These are phyloP conservation scores for Elongisporangium anandrum DNA, from an alignment of 352 stramenopile species.

Conservation along the genomic window DNA sequence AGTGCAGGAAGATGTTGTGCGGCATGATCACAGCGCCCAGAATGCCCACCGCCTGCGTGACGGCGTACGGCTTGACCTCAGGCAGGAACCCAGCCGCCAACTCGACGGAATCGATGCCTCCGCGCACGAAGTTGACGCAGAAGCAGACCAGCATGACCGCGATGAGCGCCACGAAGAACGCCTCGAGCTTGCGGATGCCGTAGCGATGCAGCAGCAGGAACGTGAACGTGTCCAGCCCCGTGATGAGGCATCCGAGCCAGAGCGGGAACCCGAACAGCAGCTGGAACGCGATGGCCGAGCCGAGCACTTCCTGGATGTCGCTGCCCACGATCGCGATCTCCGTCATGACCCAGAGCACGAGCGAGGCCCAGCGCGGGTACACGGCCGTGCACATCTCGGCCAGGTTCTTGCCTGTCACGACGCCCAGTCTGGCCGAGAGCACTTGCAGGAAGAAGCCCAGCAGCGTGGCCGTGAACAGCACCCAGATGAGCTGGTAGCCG, in stretches of 20 bases:
- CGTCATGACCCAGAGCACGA: conserved; percentile 90
- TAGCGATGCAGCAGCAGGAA: conserved; percentile 92
- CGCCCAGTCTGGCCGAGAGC: conserved; percentile 89
- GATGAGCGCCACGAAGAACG: conserved; percentile 91
- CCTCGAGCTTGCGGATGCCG: conserved; percentile 92
- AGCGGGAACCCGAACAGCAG: conserved; percentile 88
- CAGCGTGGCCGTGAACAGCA: conserved; percentile 86
- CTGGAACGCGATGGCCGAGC: conserved; percentile 89
- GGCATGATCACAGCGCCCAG: conserved; percentile 96
- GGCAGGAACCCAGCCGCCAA: conserved; percentile 83
- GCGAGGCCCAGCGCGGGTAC: conserved; percentile 74
- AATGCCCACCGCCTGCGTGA: conserved; percentile 87
- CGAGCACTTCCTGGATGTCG: conserved; percentile 91
- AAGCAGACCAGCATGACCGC: conserved; percentile 93
- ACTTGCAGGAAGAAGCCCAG: conserved; percentile 93
- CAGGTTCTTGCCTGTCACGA: conserved; percentile 90
- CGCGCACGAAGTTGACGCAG: conserved; percentile 86
- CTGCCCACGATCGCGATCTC: conserved; percentile 91
- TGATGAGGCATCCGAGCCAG: conserved; percentile 88
- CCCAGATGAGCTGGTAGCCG: conserved; percentile 90
- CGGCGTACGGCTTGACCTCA: conserved; percentile 64
- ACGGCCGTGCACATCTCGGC: conserved; percentile 81
- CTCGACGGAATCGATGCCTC: conserved; percentile 61
- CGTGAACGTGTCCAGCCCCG: conserved; percentile 89
- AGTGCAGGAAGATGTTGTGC: conserved; percentile 96